Base-by-base conservation (phyloP, 768 basidiomycete genomes). In the Fistulinella prunicolor region DNA sequence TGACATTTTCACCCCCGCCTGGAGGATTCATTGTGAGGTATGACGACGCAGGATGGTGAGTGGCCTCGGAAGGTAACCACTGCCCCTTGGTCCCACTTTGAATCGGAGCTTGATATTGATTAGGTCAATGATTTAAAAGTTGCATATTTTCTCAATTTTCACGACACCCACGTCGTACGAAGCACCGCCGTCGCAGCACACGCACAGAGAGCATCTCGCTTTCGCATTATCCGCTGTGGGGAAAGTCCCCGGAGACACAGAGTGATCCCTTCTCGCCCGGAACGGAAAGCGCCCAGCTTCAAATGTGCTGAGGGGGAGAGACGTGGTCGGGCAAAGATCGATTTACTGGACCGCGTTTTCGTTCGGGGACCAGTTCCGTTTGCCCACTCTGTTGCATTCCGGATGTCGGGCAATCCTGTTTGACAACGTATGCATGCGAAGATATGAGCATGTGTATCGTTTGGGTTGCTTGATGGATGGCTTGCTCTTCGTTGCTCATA, bases 201-300 rank as follows among this genome's bases (percentile, higher is more conserved):
- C 87, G 73, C 66, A 86, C 87, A 76, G 79, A 73, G 73, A 77
- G 76, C 69, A 56, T 49, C 50, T 46, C 47, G 64, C 72, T 75
- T 74, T 75, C 70, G 53, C 46, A 47, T 54, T 75, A 71, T 53
- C 38, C 56, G 84, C 87, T 89, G 87, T 83, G 87, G 87, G 87
- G 86, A 89, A 89, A 89, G 87, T 89, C 87, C 85, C 87, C 87
- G 87, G 87, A 89, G 87, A 79, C 68, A 77, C 83, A 84, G 86
- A 86, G 81, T 62, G 50, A 59, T 59, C 70, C 76, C 67, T 72
- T 71, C 74, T 79, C 72, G 66, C 70, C 73, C 73, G 54, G 43
- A 59, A 74, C 58, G 86, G 86, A 86, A 83, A 89, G 76, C 85
- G 65, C 72, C 84, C 80, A 76, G 75, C 82, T 75, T 70, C 70